Base-by-base conservation (phyloP, 2,329 filamentous ascomycete species). In the Trichoderma endophyticum region DNA sequence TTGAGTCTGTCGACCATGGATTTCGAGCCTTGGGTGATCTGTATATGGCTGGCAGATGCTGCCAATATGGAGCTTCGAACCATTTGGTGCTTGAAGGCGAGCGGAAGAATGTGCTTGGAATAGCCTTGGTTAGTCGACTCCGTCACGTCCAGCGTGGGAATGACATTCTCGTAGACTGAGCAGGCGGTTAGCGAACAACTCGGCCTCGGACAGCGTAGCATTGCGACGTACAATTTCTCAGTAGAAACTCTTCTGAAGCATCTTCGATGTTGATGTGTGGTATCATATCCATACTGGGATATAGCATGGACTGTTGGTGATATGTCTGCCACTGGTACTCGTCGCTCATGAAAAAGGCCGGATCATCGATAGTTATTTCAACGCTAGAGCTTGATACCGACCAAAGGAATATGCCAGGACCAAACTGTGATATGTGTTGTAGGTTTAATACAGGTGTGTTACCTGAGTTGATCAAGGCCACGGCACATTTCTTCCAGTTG, bases 101-200 rank as follows among this genome's bases (percentile, higher is more conserved):
- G 32, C 9, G 64, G 64, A n/a, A 67, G n/a, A 15, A 67, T 67
- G 6, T 67, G 64, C 21, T 59, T 67, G 15, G 34, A 15, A 30
- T 67, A 67, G 14, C 64, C 64, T 67, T 67, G 64, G 24, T 57
- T 67, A 15, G 48, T 57, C 1, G 64, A 57, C 11, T 57, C 64
- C 24, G 64, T 67, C 30, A 67, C 64, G 34, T 67, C 64, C 28
- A 67, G 51, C n/a, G 64, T 67, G 24, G 64, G 64, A 30, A 67
- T 59, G 15, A 67, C 54, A 21, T 67, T 67, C 21, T 67, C 64
- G 30, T 67, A 59, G 18, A 67, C 64, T 67, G 15, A 28, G 3
- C 6, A 59, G 32, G 36, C 14, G 30, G 9, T 67, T 34, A 67
- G 64, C 15, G 11, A 67, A 21, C 24, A 67, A 6, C n/a, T 12